Base-by-base conservation (phyloP, 208 protist genomes). In the Acanthamoeba healyi region DNA sequence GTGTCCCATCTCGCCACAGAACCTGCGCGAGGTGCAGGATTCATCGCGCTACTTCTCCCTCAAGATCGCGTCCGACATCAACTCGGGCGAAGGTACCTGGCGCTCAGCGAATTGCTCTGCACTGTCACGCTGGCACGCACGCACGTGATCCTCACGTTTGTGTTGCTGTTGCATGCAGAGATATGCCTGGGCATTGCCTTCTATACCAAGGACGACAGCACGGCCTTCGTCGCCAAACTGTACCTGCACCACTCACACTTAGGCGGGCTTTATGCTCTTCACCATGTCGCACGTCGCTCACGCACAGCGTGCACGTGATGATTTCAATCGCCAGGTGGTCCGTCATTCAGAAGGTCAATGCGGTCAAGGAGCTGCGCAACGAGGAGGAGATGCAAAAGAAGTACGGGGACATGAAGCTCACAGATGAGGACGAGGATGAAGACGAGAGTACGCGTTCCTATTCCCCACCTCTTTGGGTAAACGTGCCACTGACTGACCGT, bases 201-300 rank as follows among this genome's bases (percentile, higher is more conserved):
- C 46, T 84, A 84, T 40, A 84, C 74, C 7, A 84, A 84, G 42
- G 74, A 84, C 15, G 74, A 84, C 38, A 84, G 74, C 74, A 84
- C 74, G 10, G 38, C 74, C 24, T 84, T 84, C 32, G 46, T 84
- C 24, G 42, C 42, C 38, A 84, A 84, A 54, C 40, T 84, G 74
- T 84, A 56, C 38, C 22, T 26, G 10, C 44, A 49, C 44, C 44
- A 49, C 44, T n/a, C 44, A 49, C 44, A 49, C 44, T 12, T 26
- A 6, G 10, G 54, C 54, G 56, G 7, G 15, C 26, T 40, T 9
- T 32, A 12, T 9, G 14, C 7, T 40, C 6, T 32, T 40, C 26
- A 34, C 58, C 19, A 24, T 65, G n/a, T 9, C 58, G n/a, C 58
- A 24, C 5, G 9, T n/a, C n/a, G n/a, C n/a, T n/a, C n/a, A n/a